A percentile compares a stretch with the other conserved stretches of the same genome.
Conservation (phyloP, 1,284 basidiomycete species). For the Ganoderma sinense region DNA sequence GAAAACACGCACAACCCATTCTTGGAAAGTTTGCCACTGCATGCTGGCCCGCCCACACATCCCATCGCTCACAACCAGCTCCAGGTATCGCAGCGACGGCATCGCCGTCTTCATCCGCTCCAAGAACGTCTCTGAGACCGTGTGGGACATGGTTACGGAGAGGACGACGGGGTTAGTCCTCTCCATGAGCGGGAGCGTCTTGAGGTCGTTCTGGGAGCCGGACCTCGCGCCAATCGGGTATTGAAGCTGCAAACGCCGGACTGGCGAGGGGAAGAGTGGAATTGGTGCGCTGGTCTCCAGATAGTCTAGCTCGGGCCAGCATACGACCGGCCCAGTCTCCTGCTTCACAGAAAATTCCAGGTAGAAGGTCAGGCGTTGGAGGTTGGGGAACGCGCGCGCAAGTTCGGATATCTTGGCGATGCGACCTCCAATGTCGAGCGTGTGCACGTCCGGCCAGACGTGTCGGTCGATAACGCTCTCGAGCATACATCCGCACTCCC, state of each 20-base stretch:
- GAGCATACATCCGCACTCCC: conserved; percentile 36
- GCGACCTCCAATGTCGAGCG: conserved; percentile 34
- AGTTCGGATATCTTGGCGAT: conserved; percentile 32
- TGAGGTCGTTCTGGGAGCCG: conserved; percentile 27
- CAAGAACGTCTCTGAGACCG: conserved; percentile 20
- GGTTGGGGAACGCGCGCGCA: conserved; percentile 33
- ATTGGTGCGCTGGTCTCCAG: conserved; percentile 33
- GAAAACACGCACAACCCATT: conserved; percentile 30
- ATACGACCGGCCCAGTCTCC: conserved; percentile 29
- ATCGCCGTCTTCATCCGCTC: conserved; percentile 29
- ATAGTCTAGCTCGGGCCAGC: conserved; percentile 34
- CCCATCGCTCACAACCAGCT: conserved; percentile 28
- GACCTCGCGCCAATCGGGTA: conserved; percentile 27
- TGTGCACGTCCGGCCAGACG: conserved; percentile 31
- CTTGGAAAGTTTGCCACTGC: conserved; percentile 19
- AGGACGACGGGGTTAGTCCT: conserved; percentile 33
- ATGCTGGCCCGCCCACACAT: conserved; percentile 14
- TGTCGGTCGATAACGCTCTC: conserved; percentile 31
- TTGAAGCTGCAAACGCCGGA: conserved; percentile 32
- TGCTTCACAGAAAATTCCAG: conserved; percentile 34
- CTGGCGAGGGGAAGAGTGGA: conserved; percentile 32
- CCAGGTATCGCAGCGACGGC: conserved; percentile 31
- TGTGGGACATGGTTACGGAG: conserved; percentile 27
- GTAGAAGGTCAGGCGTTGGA: conserved; percentile 33
- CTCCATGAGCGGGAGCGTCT: conserved; percentile 31